These are phyloP conservation scores for Russula brevipes DNA, from an alignment of 768 basidiomycete species.

Conservation along the genomic window DNA sequence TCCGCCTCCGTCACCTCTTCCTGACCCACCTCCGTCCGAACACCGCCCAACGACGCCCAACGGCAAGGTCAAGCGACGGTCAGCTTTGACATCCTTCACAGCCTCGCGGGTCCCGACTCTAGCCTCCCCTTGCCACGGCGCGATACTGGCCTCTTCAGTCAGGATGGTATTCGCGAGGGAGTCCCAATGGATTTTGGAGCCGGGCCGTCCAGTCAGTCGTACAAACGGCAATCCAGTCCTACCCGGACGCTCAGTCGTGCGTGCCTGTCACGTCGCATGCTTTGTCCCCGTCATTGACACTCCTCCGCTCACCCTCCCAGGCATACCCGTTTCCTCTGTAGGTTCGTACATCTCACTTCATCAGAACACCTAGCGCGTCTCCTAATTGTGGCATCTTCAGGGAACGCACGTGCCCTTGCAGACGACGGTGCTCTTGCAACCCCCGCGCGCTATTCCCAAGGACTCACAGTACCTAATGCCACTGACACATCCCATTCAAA, in stretches of 20 bases:
- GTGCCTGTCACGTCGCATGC: slow-evolving; percentile 34
- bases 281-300: slow-evolving; percentile 5
- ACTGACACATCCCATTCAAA: slow-evolving; percentile 32
- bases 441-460: slow-evolving; percentile 26
- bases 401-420: slow-evolving; percentile 78
- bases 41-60: slow-evolving; percentile 26
- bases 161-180: slow-evolving; percentile 66
- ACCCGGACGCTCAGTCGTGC: slow-evolving; percentile 75
- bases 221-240: slow-evolving; percentile 62
- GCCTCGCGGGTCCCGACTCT: slow-evolving; percentile 72
- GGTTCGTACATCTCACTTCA: slow-evolving; percentile 24
- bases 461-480: slow-evolving; percentile 32
- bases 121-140: slow-evolving; percentile 64
- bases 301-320: slow-evolving; percentile 34
- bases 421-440: slow-evolving; percentile 54
- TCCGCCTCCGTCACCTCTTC: slow-evolving; percentile 36
- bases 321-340: slow-evolving; percentile 40
- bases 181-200: slow-evolving; percentile 55
- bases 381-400: slow-evolving; percentile 36
- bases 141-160: slow-evolving; percentile 38
- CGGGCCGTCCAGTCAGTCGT: slow-evolving; percentile 35
- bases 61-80: slow-evolving; percentile 51
- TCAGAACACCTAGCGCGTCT: not conserved
- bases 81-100: slow-evolving; percentile 66
- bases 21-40: slow-evolving; percentile 27